Percentiles rank a stretch among this genome's conserved stretches.
Evolutionary conservation across 2,329 filamentous ascomycete genomes (phyloP).

Genomic region (Penicillium griseofulvum): DNA sequence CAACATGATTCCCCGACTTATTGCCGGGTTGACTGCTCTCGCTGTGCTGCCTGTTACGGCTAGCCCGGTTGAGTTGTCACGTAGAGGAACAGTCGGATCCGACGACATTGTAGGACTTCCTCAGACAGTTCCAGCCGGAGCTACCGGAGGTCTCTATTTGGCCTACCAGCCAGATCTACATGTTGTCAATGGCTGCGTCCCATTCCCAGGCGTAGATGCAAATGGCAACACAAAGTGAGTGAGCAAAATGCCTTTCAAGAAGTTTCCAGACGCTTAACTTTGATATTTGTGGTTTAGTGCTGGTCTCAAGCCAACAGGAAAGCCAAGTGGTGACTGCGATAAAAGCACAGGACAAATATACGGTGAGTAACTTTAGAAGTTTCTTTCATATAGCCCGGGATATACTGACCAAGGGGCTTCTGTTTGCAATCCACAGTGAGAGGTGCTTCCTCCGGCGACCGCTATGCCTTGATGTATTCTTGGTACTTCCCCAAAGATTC

Average conservation of each 20-base stretch:
- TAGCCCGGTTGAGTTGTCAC: neutral
- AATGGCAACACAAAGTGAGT: conserved; percentile 57
- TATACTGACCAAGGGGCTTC: neutral
- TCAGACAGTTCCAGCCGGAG: conserved; percentile 51
- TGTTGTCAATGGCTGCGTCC: conserved; percentile 60
- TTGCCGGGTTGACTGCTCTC: conserved; percentile 6
- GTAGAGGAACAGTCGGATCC: conserved; percentile 45
- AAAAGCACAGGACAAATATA: conserved; percentile 53
- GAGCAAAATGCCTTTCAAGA: neutral
- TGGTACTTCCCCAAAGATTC: conserved; percentile 55
- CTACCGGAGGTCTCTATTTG: conserved; percentile 50
- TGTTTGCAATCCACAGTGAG: conserved; percentile 32
- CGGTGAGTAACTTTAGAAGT: conserved; percentile 1
- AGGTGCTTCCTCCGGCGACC: conserved; percentile 39
- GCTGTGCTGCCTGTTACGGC: neutral
- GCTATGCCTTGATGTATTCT: conserved; percentile 53
- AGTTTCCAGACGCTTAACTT: neutral
- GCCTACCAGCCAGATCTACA: conserved; percentile 58
- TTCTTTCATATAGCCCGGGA: too few species aligned
- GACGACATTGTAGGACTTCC: conserved; percentile 54
- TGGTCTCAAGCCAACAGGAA: conserved; percentile 45
- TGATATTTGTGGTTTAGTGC: conserved; percentile 32
- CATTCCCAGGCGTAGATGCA: conserved; percentile 61
- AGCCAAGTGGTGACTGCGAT: conserved; percentile 40
- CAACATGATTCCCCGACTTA: conserved; percentile 8